Evolutionary conservation across 179 eudicot genomes (phyloP).

Genomic region (Actinidia chinensis): DNA sequence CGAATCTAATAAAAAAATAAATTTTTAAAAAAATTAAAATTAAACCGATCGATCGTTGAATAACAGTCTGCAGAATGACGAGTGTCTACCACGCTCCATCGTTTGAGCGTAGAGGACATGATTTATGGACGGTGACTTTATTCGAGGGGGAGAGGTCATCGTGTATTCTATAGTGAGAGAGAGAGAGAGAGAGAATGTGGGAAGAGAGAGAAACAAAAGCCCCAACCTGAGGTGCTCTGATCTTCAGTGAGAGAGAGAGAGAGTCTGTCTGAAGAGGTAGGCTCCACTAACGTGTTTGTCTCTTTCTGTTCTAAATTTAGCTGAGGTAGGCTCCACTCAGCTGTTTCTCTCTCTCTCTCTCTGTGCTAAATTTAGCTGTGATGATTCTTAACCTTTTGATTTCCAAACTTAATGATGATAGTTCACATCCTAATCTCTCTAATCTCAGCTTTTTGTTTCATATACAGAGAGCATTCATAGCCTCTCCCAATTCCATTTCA

Average conservation of each 20-base stretch:
- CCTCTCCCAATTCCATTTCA: slow-evolving; percentile 5
- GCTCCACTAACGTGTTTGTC: slow-evolving; percentile 11
- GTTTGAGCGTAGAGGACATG: not conserved
- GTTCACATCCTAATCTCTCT: not conserved
- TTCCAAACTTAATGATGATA: not conserved
- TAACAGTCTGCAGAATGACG: too few relatives aligned
- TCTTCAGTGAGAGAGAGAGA: too few relatives aligned
- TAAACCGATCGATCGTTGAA: too few relatives aligned
- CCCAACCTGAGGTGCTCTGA: not conserved
- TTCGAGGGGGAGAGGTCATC: not conserved
- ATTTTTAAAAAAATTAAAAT: too few relatives aligned
- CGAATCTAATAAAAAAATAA: too few relatives aligned
- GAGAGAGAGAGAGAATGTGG: not conserved
- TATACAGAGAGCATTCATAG: not conserved
- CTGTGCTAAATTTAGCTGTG: slow-evolving; percentile 8
- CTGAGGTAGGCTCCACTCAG: too few relatives aligned
- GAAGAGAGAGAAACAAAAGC: slow-evolving; percentile 4
- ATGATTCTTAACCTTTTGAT: slow-evolving; percentile 8
- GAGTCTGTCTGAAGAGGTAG: slow-evolving; percentile 10
- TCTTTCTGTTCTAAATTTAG: not conserved
- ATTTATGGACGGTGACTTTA: not conserved
- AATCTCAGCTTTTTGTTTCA: not conserved
- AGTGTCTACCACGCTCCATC: not conserved
- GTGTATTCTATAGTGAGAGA: not conserved
- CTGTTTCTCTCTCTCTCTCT: not conserved